Base-by-base conservation (phyloP, 345 rosid genomes). In the Brassica carinata region DNA sequence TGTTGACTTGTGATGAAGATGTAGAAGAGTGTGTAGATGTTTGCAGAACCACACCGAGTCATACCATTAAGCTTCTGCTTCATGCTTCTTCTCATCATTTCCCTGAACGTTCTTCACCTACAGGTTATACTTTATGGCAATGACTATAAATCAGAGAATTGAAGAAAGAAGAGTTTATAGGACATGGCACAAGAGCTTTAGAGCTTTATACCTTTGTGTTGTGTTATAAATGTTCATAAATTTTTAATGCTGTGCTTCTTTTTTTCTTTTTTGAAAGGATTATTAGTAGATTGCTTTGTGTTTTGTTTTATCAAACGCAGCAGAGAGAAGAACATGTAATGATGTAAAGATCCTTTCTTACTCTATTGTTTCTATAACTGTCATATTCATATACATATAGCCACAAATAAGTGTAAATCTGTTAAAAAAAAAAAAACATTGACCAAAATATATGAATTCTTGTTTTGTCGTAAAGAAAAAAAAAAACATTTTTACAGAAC, bases 1-100 rank as follows among this genome's bases (percentile, higher is more conserved):
- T 95, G 63, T 81, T 91, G 76, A 91, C 97, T 1, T 93, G 98
- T 61, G 97, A 93, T 83, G 98, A 90, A 2, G 99, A 95, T 84
- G 85, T 91, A 77, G 90, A 88, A 75, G 99, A 95, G 78, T 95
- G 99, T 64, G 77, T 93, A 51, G 90, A 90, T 67, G 82, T 93
- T 18, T 89, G 84, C 64, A 83, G 82, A 73, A 85, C 89, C 17
- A 87, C 87, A 75, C 83, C 82, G 26, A 81, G 79, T 79, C 81
- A 84, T 55, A 91, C 90, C 8, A 87, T 91, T 62, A 93, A 83
- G 78, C 92, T 95, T 77, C 64, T 80, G n/a, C 86, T 93, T 64
- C 93, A 86, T 71, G 86, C 71, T 69, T 87, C 94, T 83, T 89
- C 97, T 82, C 83, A 85, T 81, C 87, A 78, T 40, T 69, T 58